Base-by-base conservation (phyloP, 208 protist species). In the Wallacemonas collosoma region DNA sequence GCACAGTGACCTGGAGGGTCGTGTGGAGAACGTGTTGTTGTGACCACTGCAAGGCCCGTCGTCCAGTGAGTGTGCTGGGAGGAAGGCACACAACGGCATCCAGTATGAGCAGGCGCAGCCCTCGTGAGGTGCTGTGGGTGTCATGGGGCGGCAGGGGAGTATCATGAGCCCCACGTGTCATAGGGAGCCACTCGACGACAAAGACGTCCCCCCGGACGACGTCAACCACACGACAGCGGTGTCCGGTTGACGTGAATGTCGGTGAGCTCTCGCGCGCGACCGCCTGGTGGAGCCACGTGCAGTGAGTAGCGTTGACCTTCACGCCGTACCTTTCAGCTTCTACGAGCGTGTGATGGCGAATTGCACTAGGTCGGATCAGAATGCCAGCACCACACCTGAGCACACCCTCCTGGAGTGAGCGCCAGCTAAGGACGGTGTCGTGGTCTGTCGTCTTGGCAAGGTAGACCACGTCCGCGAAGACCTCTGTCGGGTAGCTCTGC, bases 381-480 rank as follows among this genome's bases (percentile, higher is more conserved):
- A 80, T 76, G 12, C 55, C 87, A 2, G 83, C 75, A 14, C 87
- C 83, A 1, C 62, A 71, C 15, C 48, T 36, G 14, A 89, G 69
- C 35, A 92, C 51, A 6, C 60, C 58, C 47, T 89, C 84, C 66
- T 92, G 87, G 36, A 89, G 68, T 4, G 82, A 92, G 38, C 54
- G 44, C 87, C 83, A 88, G 43, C 26, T 26, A 26, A 26, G 26
- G 26, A 26, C 26, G 26, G 26, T 26, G 26, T 26, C 26, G 26
- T 26, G 0, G 26, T 26, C 26, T 26, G 26, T 17, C 40, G 55
- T 56, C 15, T 83, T 58, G 1, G 9, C 57, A 1, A 76, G 68
- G 55, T 87, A 89, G 41, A 92, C 71, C 17, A 88, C 60, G 38
- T 92, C 83, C n/a, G 83, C 83, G 57, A 80, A 92, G 1, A 73